Evolutionary conservation across 352 stramenopile genomes (phyloP).

Genomic region (Globisporangium spiculum): DNA sequence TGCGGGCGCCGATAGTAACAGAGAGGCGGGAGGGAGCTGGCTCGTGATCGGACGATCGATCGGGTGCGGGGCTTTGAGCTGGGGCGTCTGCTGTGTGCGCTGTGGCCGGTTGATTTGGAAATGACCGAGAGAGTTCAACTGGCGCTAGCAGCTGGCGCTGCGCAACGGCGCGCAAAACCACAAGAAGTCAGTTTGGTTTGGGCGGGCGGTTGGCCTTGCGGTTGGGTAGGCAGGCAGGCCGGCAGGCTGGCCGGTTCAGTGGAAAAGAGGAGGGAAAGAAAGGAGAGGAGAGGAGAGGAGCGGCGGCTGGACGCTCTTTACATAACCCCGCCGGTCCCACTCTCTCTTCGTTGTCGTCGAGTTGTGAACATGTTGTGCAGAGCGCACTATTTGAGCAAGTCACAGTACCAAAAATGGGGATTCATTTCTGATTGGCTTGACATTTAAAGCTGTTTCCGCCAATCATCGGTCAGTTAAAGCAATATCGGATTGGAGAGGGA

Average conservation of each 20-base stretch:
- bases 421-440: neutral
- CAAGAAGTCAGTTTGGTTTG: slow-evolving; percentile 11
- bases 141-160: slow-evolving; percentile 16
- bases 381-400: no score
- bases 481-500: neutral
- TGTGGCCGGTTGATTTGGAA: slow-evolving; percentile 13
- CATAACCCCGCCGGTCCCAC: neutral
- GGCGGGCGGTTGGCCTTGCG: neutral
- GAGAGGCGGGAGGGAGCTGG: neutral
- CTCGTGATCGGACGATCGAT: neutral
- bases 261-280: neutral
- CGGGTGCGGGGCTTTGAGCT: neutral
- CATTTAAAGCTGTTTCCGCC: neutral
- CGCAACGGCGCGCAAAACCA: slow-evolving; percentile 11
- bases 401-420: neutral
- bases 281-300: neutral
- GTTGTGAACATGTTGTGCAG: neutral
- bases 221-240: neutral
- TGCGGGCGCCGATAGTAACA: neutral
- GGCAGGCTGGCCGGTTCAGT: neutral
- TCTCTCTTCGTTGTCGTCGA: neutral
- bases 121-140: slow-evolving; percentile 8
- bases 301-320: neutral
- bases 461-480: neutral
- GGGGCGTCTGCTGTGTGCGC: slow-evolving; percentile 1